Evolutionary conservation across 129 eudicot genomes (phyloP), one percentile per base, ranked within the genome.

Genomic region (Flaveria linearis): DNA sequence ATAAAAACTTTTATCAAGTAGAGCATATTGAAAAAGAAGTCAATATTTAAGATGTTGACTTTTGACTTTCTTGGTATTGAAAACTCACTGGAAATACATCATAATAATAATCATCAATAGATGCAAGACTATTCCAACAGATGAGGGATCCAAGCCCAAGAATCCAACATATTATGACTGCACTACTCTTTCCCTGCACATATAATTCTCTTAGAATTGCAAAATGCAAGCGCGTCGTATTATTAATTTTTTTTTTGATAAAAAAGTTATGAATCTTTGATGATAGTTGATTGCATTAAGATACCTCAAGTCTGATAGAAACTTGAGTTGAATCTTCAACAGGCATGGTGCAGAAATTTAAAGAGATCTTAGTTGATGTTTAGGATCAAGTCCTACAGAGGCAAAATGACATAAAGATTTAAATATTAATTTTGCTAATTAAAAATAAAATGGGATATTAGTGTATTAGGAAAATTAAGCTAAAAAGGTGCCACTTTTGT

Each of bases 101-200:
- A 60, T 85, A 83, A 69, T 85, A 88, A 69, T 88, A 88, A 60
- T 88, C 90, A 13, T 70, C 75, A 2, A 86, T 79, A 2, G 88
- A 85, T 11, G 79, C 25, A 71, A 86, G 83, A 47, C 88, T 85
- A 72, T 88, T 85, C 85, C 93, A 84, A 23, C 85, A 53, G 11
- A 85, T 61, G 9, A 88, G 90, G 3, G 88, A 84, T 23, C 93
- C 93, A 18, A 83, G 28, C 39, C 93, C 93, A 49, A 88, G 90
- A 60, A 88, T 36, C 86, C 86, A 86, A 33, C 88, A 84, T 36
- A 83, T 80, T 2, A 76, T 18, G 49, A 47, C 80, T 61, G 85
- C 88, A 13, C 7, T 51, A 72, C 22, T 45, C 45, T 69, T 85
- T 41, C 92, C 93, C 93, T 88, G 83, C 36, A 49, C 4, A 47